Evolutionary conservation across 1,284 basidiomycete species (phyloP).

Genomic region (Boletellus deceptivus): DNA sequence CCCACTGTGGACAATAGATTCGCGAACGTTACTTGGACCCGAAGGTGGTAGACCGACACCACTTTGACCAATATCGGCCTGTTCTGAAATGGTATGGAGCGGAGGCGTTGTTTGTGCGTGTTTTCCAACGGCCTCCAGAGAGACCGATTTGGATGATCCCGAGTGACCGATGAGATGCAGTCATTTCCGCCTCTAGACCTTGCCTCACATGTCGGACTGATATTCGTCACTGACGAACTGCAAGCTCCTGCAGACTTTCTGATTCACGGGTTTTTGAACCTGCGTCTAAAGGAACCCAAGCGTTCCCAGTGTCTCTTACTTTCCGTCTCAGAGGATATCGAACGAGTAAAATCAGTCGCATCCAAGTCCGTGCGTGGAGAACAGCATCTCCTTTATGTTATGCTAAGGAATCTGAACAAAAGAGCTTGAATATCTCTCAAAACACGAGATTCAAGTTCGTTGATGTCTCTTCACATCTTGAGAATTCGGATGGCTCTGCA

Average conservation of each 20-base stretch:
- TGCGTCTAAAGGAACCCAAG: constrained; percentile 49
- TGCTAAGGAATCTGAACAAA: constrained; percentile 3
- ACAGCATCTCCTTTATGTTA: not conserved
- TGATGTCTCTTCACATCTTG: constrained; percentile 35
- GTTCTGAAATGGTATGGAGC: no score
- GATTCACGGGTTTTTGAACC: constrained; percentile 49
- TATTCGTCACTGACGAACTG: constrained; percentile 67
- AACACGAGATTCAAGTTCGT: constrained; percentile 50
- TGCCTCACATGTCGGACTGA: constrained; percentile 30
- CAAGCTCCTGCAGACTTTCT: constrained; percentile 66
- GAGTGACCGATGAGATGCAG: constrained; percentile 25
- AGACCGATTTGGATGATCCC: constrained; percentile 14
- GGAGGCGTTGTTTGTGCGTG: constrained; percentile 15
- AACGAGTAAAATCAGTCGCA: constrained; percentile 60
- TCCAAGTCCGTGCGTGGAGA: constrained; percentile 52
- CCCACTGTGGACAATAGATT: not conserved
- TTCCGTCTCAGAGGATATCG: constrained; percentile 53
- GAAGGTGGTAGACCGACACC: no score
- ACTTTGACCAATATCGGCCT: no score
- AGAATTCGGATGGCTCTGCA: constrained; percentile 6
- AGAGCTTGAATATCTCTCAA: constrained; percentile 56
- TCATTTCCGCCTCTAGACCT: constrained; percentile 30
- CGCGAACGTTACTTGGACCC: not conserved
- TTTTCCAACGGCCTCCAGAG: constrained; percentile 16
- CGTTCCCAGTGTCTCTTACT: constrained; percentile 46